phyloP scores from a whole-genome alignment of 139 green algal species.

The Protoeuglena noctilucae region DNA sequence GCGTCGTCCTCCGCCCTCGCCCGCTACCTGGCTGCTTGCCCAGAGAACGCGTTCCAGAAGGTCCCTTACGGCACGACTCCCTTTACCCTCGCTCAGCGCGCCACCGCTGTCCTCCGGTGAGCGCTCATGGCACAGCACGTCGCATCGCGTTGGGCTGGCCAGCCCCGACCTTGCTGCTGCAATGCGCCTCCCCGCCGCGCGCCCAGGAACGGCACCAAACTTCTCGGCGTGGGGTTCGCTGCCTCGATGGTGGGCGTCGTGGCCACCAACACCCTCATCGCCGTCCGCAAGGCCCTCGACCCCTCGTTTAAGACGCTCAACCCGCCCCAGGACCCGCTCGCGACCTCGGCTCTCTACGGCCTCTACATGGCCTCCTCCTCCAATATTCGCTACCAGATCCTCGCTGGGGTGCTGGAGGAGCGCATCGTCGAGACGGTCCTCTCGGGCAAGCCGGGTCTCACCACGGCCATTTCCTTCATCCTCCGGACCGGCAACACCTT shows the following conservation, averaged over 20 bases:
- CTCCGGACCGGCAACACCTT: constrained; percentile 77
- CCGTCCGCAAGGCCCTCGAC: constrained; percentile 45
- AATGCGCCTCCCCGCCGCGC: no score
- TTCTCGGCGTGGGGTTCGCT: constrained; percentile 67
- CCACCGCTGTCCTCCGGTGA: constrained; percentile 50
- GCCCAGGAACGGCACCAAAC: constrained; percentile 85
- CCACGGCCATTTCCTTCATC: constrained; percentile 55
- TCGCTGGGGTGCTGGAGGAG: constrained; percentile 87
- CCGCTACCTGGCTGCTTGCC: constrained; percentile 57
- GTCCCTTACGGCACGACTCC: constrained; percentile 31
- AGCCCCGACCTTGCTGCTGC: no score
- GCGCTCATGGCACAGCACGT: no score
- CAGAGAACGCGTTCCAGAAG: constrained; percentile 94
- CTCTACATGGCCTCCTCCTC: constrained; percentile 81
- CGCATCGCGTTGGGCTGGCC: no score
- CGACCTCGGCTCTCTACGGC: constrained; percentile 67
- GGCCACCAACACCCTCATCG: constrained; percentile 69
- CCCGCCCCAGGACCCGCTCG: constrained; percentile 54
- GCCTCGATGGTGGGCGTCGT: constrained; percentile 66
- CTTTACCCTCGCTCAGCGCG: constrained; percentile 61
- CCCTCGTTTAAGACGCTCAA: constrained; percentile 41
- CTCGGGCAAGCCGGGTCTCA: constrained; percentile 36
- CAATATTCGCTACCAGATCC: constrained; percentile 74
- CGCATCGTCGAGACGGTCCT: constrained; percentile 75
- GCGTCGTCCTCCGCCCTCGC: constrained; percentile 1